Evolutionary conservation across 2,329 filamentous ascomycete genomes (phyloP).

Genomic region (Waltergamsia citrina): DNA sequence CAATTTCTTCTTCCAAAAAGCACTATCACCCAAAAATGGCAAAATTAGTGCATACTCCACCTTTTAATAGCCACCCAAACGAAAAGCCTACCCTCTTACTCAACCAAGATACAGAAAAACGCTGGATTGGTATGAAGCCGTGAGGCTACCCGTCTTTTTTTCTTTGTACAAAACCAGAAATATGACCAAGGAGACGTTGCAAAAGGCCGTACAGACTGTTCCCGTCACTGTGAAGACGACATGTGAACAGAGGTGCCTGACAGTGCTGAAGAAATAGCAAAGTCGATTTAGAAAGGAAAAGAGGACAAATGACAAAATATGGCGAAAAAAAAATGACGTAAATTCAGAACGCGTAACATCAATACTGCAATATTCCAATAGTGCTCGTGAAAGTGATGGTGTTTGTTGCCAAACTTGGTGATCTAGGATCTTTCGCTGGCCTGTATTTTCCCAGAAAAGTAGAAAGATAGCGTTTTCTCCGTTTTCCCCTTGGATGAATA

Average conservation of each 20-base stretch:
- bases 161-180: neutral
- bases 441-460: neutral
- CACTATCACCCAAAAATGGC: too few relatives aligned
- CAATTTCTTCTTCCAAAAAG: too few relatives aligned
- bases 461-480: too few relatives aligned
- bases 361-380: too few relatives aligned
- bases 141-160: conserved; percentile 2
- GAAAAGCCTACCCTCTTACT: neutral
- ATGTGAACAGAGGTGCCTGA: too few relatives aligned
- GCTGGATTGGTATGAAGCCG: neutral
- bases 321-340: neutral
- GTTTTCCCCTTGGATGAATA: neutral
- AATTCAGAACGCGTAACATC: conserved; percentile 4
- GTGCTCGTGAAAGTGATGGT: conserved; percentile 1
- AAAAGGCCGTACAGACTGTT: neutral
- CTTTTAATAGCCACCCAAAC: too few relatives aligned
- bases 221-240: too few relatives aligned
- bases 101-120: neutral
- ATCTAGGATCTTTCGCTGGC: conserved; percentile 6
- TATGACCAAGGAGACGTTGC: neutral
- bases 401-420: conserved; percentile 21
- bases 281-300: too few relatives aligned
- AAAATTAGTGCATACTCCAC: too few relatives aligned
- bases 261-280: too few relatives aligned
- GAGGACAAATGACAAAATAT: neutral